Evolutionary conservation across 1,284 basidiomycete genomes (phyloP), one percentile per base, ranked within the genome.

Genomic region (Irpex sp.): DNA sequence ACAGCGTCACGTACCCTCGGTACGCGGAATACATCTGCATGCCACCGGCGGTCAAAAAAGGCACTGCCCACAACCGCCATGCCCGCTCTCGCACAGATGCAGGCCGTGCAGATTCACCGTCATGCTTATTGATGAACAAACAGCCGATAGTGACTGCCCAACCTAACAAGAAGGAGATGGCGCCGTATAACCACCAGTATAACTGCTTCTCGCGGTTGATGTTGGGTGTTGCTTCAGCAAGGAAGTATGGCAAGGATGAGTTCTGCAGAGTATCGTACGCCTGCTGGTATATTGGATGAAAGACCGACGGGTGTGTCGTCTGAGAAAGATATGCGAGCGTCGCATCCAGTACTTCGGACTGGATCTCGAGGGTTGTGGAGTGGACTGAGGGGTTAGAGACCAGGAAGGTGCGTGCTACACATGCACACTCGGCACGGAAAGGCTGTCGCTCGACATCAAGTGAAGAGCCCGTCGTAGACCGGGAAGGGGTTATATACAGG

Each of bases 231-330:
- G 72, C 70, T 21, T 59, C 47, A 7, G 62, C 62, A 21, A 79
- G 71, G 62, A 78, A 79, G 17, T 68, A 61, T 6, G 74, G 74
- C 17, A 78, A 65, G 54, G 72, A 74, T n/a, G 61, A 66, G 11
- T 54, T 67, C 61, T 75, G 74, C 2, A 77, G 67, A 5, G 66
- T 63, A 47, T 71, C 68, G 56, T 76, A 78, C 26, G 72, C 66
- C 55, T 70, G 70, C 59, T 75, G 73, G 62, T 79, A 80, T 3
- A 70, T 72, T 7, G 74, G 71, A 8, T 73, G 68, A 62, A 80
- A 78, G 9, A 73, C 73, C 66, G 78, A 75, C 1, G 78, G 78
- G 67, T 81, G 78, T 2, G 73, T 78, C 59, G 68, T 76, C 57
- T 66, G 63, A 0, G 70, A 69, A 15, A 77, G 64, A 50, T 73